Evolutionary conservation across 1,284 basidiomycete genomes (phyloP).

Genomic region (Microbotryum silenes-acaulis): DNA sequence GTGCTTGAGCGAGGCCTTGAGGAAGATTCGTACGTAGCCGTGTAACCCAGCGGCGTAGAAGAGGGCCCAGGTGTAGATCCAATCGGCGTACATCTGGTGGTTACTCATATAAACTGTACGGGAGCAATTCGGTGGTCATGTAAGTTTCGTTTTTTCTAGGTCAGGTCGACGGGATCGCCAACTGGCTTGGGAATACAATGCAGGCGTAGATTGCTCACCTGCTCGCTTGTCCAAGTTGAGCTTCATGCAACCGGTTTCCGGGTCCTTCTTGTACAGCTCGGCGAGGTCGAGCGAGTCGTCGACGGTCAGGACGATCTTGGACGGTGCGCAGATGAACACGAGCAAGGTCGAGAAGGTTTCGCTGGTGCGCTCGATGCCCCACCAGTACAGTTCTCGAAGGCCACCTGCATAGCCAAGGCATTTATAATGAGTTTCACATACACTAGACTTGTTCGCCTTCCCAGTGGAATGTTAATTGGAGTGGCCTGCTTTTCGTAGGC

Average conservation of each 20-base stretch:
- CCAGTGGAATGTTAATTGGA: no score
- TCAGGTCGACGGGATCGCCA: neutral
- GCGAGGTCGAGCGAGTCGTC: slow-evolving; percentile 35
- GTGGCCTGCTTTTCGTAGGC: no score
- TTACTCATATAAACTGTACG: neutral
- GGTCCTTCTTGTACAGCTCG: slow-evolving; percentile 46
- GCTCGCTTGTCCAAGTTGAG: slow-evolving; percentile 67
- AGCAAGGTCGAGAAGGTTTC: slow-evolving; percentile 66
- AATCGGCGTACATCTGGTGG: slow-evolving; percentile 72
- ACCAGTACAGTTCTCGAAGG: slow-evolving; percentile 49
- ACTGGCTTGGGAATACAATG: slow-evolving; percentile 69
- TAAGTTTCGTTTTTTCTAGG: slow-evolving; percentile 10
- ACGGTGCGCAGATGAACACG: slow-evolving; percentile 53
- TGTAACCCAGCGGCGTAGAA: slow-evolving; percentile 24
- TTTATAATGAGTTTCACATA: no score
- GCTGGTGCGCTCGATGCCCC: slow-evolving; percentile 69
- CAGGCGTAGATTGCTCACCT: slow-evolving; percentile 51
- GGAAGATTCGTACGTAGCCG: slow-evolving; percentile 63
- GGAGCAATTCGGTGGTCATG: neutral
- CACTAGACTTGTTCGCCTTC: no score
- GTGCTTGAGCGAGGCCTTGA: slow-evolving; percentile 84
- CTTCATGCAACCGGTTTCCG: slow-evolving; percentile 51
- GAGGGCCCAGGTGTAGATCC: slow-evolving; percentile 69
- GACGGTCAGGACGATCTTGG: slow-evolving; percentile 59
- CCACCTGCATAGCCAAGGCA: neutral